These are phyloP conservation scores for Conticribra weissflogii DNA, from an alignment of 108 stramenopile species.

Conservation along the genomic window DNA sequence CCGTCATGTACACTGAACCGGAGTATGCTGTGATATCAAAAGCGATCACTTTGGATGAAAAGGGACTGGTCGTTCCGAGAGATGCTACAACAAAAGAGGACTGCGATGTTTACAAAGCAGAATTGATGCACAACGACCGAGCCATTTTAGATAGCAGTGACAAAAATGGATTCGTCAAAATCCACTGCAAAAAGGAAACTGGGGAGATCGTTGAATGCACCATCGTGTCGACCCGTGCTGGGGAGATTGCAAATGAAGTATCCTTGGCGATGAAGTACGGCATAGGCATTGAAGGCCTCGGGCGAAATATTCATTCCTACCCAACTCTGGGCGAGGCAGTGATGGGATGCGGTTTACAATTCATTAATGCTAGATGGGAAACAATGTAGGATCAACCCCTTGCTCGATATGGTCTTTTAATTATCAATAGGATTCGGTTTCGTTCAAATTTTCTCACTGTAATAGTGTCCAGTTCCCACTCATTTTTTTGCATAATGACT, in stretches of 20 bases:
- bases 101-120: constrained; percentile 62
- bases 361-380: constrained; percentile 74
- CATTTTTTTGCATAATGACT: too few relatives aligned
- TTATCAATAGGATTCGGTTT: too few relatives aligned
- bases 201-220: constrained; percentile 93
- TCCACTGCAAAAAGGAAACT: constrained; percentile 81
- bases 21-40: constrained; percentile 89
- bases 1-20: constrained; percentile 94
- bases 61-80: constrained; percentile 31
- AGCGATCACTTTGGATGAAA: constrained; percentile 69
- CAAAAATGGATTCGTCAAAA: constrained; percentile 90
- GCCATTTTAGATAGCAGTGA: constrained; percentile 84
- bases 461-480: too few relatives aligned
- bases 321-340: constrained; percentile 91
- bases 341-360: constrained; percentile 83
- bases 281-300: constrained; percentile 79
- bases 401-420: too few relatives aligned
- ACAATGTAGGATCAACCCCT: too few relatives aligned
- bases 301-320: constrained; percentile 93
- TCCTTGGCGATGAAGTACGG: constrained; percentile 93
- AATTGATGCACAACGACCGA: constrained; percentile 91
- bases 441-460: too few relatives aligned
- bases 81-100: constrained; percentile 10
- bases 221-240: constrained; percentile 90
- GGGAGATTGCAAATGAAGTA: constrained; percentile 95